These are phyloP conservation scores for Citrus trifoliata DNA, from an alignment of 345 rosid genomes.

Conservation along the genomic window DNA sequence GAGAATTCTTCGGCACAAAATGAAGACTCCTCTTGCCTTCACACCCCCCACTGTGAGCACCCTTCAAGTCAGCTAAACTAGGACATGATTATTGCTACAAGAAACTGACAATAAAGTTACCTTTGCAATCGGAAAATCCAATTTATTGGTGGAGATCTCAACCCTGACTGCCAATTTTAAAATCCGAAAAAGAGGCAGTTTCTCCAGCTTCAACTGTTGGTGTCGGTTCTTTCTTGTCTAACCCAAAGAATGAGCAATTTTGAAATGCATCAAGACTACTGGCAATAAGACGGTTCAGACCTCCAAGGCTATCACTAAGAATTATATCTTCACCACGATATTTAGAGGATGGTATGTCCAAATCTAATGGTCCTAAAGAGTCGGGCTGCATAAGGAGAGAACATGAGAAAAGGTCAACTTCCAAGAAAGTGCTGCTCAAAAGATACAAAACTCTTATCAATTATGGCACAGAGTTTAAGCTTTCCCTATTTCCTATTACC, in stretches of 20 bases:
- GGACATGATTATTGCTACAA: slow-evolving; percentile 6
- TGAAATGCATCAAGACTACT: slow-evolving; percentile 95
- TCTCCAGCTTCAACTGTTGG: slow-evolving; percentile 56
- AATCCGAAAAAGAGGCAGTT: slow-evolving; percentile 33
- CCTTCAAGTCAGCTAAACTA: slow-evolving; percentile 18
- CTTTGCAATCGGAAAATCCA: slow-evolving; percentile 3
- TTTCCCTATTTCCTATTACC: neutral
- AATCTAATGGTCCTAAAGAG: slow-evolving; percentile 80
- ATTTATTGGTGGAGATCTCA: slow-evolving; percentile 12
- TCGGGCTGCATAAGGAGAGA: slow-evolving; percentile 63
- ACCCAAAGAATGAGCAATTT: slow-evolving; percentile 64
- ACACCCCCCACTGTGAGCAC: neutral
- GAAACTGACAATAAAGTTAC: neutral
- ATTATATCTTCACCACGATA: slow-evolving; percentile 65
- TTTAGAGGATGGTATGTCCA: slow-evolving; percentile 64
- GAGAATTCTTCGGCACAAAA: slow-evolving; percentile 2
- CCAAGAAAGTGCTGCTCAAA: neutral
- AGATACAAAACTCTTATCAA: neutral
- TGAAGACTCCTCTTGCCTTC: slow-evolving; percentile 9
- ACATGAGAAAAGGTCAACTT: slow-evolving; percentile 12
- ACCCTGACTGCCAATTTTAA: slow-evolving; percentile 38
- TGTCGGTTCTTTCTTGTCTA: slow-evolving; percentile 64
- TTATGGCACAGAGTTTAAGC: neutral
- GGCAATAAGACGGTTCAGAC: slow-evolving; percentile 83
- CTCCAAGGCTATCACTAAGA: slow-evolving; percentile 74